Evolutionary conservation across 2,329 filamentous ascomycete species (phyloP).

Genomic region (Penicillium verrucosum): DNA sequence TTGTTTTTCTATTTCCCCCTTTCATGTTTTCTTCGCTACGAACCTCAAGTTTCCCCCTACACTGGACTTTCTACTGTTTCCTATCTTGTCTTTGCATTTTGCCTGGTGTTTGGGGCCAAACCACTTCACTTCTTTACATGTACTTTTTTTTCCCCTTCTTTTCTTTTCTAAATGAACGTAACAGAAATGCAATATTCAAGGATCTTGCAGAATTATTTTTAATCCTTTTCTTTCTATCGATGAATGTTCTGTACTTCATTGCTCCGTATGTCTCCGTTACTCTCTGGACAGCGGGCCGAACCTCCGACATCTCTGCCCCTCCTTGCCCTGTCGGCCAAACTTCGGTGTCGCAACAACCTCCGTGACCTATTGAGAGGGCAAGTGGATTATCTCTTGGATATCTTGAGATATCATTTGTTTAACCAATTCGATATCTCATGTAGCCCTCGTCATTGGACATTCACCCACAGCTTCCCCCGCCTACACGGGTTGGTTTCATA

Average conservation of each 20-base stretch:
- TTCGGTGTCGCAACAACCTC: slow-evolving; percentile 21
- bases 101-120: slow-evolving; percentile 23
- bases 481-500: not conserved
- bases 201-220: not conserved
- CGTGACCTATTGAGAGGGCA: slow-evolving; percentile 22
- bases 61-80: slow-evolving; percentile 17
- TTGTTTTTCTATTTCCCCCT: slow-evolving; percentile 11
- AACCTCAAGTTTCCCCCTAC: slow-evolving; percentile 6
- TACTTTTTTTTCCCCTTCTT: slow-evolving; percentile 9
- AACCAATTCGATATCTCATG: not conserved
- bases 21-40: slow-evolving; percentile 10
- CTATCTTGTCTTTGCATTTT: slow-evolving; percentile 20
- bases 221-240: not conserved
- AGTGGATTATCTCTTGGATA: not conserved
- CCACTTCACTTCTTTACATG: slow-evolving; percentile 12
- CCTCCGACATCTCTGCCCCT: slow-evolving; percentile 11
- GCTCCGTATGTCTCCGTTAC: not conserved
- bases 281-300: slow-evolving; percentile 19
- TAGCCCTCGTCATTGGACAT: not conserved
- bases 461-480: not conserved
- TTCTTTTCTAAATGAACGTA: slow-evolving; percentile 2
- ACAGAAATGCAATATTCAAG: not conserved
- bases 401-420: slow-evolving; percentile 7
- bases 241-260: not conserved
- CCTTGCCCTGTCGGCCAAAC: slow-evolving; percentile 24